phyloP scores from a whole-genome alignment of 192 early-diverging fungal species.

The Thoreauomyces humboldtii region DNA sequence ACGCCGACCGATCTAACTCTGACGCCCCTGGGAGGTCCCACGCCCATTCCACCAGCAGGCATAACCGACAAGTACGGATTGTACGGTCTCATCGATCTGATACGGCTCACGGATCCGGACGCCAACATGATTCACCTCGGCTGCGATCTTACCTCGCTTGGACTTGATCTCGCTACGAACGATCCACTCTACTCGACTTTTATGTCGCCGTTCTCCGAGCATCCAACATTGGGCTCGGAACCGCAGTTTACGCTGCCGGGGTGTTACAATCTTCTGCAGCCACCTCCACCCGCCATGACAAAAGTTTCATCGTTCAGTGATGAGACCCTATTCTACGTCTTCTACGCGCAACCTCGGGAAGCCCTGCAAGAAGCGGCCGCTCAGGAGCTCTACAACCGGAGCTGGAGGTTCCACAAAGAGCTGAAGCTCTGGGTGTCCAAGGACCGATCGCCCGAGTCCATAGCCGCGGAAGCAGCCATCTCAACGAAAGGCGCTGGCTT shows the following conservation, averaged over 20 bases:
- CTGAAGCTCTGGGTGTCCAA: constrained; percentile 88
- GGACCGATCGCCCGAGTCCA: constrained; percentile 47
- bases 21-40: constrained; percentile 21
- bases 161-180: constrained; percentile 51
- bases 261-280: constrained; percentile 61
- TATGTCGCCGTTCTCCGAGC: constrained; percentile 85
- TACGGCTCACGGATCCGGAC: constrained; percentile 75
- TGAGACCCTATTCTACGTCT: constrained; percentile 96
- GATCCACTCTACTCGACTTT: constrained; percentile 77
- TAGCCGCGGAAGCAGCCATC: constrained; percentile 10
- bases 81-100: constrained; percentile 81
- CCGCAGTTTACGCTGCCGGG: constrained; percentile 81
- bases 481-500: constrained; percentile 37
- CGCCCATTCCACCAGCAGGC: constrained; percentile 30
- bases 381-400: constrained; percentile 87
- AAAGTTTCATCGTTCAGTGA: constrained; percentile 76
- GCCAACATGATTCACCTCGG: constrained; percentile 78
- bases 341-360: constrained; percentile 95
- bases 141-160: constrained; percentile 84
- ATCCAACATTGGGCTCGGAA: constrained; percentile 65
- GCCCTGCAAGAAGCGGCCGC: constrained; percentile 89
- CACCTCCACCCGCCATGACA: constrained; percentile 59
- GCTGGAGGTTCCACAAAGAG: constrained; percentile 98
- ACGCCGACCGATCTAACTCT: constrained; percentile 2
- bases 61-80: constrained; percentile 71